Evolutionary conservation across 2,329 filamentous ascomycete species (phyloP), one percentile per base, ranked within the genome.

Genomic region (Diplocarpon rosae): DNA sequence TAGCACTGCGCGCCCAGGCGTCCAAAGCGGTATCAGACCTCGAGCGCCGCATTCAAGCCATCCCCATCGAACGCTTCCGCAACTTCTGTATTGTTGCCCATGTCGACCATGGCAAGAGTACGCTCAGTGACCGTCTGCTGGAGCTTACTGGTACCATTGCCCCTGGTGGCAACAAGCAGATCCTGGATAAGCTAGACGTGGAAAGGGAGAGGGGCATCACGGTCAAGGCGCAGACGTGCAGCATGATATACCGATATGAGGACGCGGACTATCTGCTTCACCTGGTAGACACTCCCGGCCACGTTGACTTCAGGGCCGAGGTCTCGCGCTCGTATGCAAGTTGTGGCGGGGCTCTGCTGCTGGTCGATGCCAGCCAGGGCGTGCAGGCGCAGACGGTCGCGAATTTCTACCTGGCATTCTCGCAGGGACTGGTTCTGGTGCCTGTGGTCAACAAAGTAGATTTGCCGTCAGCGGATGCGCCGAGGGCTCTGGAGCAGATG

Each of bases 71-170:
- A 46, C 76, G 85, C 15, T 90, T 79, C 55, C 83, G 92, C 51
- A 98, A 98, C 65, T 98, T 98, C 64, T 98, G 92, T 66, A 96
- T 98, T 59, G 90, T 98, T 41, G 92, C 92, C 9, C 92, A 98
- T 64, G 93, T 98, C 62, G 92, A 98, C 64, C 92, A 98, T 78
- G 92, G 92, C 59, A 98, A 98, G 67, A 94, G 85, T 62, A 98
- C 92, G 4, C 78, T 98, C 42, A 90, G 83, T 54, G 92, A 98
- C 60, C 83, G 92, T 2, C 69, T 98, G 43, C 75, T 98, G 50
- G 92, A 98, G 70, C 72, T 93, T 52, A 98, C 92, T 1, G 90
- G 92, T 15, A 96, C 90, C 6, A 96, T 98, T 52, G 70, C 85
- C 56, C 75, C 85, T 0, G 88, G 87, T 48, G 73, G 75, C 39